Evolutionary conservation across 306 rosid genomes (phyloP).

Genomic region (Myrica gale): DNA sequence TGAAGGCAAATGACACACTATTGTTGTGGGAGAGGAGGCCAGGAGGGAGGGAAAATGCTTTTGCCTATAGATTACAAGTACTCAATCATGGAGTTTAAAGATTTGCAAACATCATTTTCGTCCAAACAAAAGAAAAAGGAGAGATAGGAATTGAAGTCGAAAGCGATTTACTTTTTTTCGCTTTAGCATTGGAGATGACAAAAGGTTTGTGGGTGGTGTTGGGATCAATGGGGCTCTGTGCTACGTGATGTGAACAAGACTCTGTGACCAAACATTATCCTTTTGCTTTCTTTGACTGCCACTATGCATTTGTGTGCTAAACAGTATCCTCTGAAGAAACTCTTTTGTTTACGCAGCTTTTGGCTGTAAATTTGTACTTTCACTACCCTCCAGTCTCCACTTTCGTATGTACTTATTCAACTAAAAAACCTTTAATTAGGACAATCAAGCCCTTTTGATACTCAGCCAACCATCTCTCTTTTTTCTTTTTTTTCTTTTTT

Average conservation of each 20-base stretch:
- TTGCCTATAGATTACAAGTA: background rate
- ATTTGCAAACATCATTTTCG: constrained; percentile 37
- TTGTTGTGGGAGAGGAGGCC: background rate
- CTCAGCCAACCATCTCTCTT: too few relatives aligned
- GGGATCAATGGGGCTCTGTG: constrained; percentile 36
- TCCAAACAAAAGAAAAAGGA: background rate
- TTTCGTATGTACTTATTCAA: too few relatives aligned
- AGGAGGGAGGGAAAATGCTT: background rate
- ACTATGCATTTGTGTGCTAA: background rate
- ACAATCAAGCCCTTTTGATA: too few relatives aligned
- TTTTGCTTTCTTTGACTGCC: constrained; percentile 17
- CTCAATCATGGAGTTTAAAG: constrained; percentile 31
- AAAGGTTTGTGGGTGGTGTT: constrained; percentile 45
- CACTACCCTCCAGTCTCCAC: background rate
- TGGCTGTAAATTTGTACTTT: background rate
- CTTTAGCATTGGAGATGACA: constrained; percentile 47
- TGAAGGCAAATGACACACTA: background rate
- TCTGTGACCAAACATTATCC: constrained; percentile 3
- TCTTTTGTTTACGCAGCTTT: background rate
- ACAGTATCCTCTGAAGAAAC: background rate
- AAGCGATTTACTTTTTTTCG: constrained; percentile 32
- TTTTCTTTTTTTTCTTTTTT: too few relatives aligned
- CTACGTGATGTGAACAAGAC: constrained; percentile 24
- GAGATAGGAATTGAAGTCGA: constrained; percentile 24
- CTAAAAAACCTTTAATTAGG: too few relatives aligned